Conservation (phyloP, 805 yeast genomes). For the Ogataea trehaloabstinens region DNA sequence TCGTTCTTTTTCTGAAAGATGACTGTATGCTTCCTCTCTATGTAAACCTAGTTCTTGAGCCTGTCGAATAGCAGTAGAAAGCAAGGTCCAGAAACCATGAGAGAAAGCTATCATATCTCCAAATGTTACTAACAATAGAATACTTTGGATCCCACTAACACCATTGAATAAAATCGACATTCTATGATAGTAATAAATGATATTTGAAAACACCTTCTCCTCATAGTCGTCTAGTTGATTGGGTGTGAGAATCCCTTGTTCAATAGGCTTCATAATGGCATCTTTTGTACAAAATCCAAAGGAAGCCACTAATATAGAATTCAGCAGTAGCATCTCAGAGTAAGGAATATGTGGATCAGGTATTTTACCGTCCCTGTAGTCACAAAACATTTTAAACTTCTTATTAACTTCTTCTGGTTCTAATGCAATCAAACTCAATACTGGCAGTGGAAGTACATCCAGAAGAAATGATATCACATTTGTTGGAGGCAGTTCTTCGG, state of each 20-base stretch:
- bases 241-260: conserved; percentile 7
- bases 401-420: conserved; percentile 5
- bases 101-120: conserved; percentile 32
- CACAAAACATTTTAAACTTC: conserved; percentile 18
- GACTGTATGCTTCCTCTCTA: conserved; percentile 41
- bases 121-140: conserved; percentile 44
- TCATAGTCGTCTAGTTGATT: conserved; percentile 28
- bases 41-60: conserved; percentile 61
- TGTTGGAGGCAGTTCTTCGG: conserved; percentile 33
- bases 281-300: conserved; percentile 11
- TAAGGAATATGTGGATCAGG: conserved; percentile 24
- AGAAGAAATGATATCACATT: conserved; percentile 20
- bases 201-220: conserved; percentile 34
- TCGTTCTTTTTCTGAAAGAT: conserved; percentile 37
- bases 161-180: conserved; percentile 51
- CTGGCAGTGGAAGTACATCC: background rate
- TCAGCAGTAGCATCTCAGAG: conserved; percentile 35
- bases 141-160: conserved; percentile 47
- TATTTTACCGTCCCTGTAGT: conserved; percentile 23
- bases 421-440: background rate
- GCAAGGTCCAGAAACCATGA: conserved; percentile 41
- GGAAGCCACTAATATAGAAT: conserved; percentile 24
- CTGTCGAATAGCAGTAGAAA: conserved; percentile 47
- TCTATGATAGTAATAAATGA: conserved; percentile 53
- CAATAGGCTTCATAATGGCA: conserved; percentile 2